phyloP scores from a whole-genome alignment of 306 rosid genomes.

The Prunus persica region Prunus_persica_NCBIv2 NC_034012.1:3203501-3204000 shows the following conservation, averaged over 20 bases:
- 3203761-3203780: too few relatives aligned
- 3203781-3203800: neutral
- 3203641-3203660: too few relatives aligned
- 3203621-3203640: too few relatives aligned
- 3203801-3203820: neutral
- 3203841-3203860: neutral
- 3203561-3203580: neutral
- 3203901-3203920: conserved; percentile 20
- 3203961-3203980: neutral
- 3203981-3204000: neutral
- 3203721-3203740: too few relatives aligned
- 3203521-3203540: too few relatives aligned
- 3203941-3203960: conserved; percentile 8
- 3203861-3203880: neutral
- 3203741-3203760: too few relatives aligned
- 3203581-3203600: neutral
- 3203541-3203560: neutral
- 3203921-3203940: conserved; percentile 6
- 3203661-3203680: too few relatives aligned
- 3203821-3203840: neutral
- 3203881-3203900: conserved; percentile 29
- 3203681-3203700: too few relatives aligned
- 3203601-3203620: too few relatives aligned
- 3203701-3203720: too few relatives aligned
- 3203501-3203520: neutral